These are phyloP conservation scores for Mycena galopus DNA, from an alignment of 768 basidiomycete species.

Conservation along the genomic window DNA sequence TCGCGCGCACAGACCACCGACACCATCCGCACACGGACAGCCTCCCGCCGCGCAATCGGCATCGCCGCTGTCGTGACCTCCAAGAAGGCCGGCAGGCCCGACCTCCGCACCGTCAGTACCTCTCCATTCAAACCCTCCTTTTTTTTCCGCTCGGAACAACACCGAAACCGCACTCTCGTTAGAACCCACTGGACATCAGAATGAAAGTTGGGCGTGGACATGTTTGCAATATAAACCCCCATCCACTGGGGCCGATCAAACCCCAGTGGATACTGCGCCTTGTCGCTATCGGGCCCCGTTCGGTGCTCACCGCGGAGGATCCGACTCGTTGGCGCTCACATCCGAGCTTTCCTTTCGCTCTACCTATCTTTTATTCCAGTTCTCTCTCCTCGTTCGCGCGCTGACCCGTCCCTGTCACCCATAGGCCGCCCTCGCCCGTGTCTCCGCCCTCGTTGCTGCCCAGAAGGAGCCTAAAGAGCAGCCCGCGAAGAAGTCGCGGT, in stretches of 20 bases:
- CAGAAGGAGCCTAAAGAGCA: no score
- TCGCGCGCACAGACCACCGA: constrained; percentile 60
- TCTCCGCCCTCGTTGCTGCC: no score
- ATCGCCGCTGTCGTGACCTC: constrained; percentile 65
- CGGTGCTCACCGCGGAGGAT: constrained; percentile 66
- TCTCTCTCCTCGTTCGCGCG: constrained; percentile 34
- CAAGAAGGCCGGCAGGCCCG: no score
- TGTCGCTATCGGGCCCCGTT: constrained; percentile 87
- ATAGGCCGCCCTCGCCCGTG: constrained; percentile 81
- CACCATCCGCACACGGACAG: constrained; percentile 75
- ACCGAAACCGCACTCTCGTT: constrained; percentile 89
- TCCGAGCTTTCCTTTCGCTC: constrained; percentile 31
- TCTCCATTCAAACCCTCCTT: constrained; percentile 32
- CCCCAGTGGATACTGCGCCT: constrained; percentile 67
- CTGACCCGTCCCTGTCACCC: no score
- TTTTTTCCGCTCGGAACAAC: no score
- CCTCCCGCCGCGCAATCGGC: constrained; percentile 77
- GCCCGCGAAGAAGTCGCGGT: constrained; percentile 80
- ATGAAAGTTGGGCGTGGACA: constrained; percentile 96
- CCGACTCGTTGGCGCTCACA: constrained; percentile 86
- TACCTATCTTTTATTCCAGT: constrained; percentile 34
- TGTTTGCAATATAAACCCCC: constrained; percentile 84
- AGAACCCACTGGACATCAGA: constrained; percentile 89
- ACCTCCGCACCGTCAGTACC: constrained; percentile 25
- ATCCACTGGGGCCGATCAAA: constrained; percentile 71